Evolutionary conservation across 805 yeast species (phyloP), one percentile per base, ranked within the genome.

Genomic region (Candida ipomoeae): DNA sequence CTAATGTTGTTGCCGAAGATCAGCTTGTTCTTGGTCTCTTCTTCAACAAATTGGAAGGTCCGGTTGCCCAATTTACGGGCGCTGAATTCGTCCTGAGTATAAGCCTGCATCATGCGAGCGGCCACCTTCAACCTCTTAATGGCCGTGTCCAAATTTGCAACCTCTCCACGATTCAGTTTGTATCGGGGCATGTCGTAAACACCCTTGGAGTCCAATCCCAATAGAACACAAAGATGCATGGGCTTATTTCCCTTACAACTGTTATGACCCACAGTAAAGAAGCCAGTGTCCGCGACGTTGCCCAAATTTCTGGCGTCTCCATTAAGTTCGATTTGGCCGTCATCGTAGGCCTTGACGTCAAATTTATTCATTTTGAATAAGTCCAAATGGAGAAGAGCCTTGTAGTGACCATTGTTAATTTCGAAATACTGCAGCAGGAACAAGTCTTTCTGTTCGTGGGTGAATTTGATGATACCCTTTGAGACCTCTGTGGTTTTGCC

Each of bases 61-160:
- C 97, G 72, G 55, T 83, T 80, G 10, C 96, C 95, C 62, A 88
- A 80, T 0, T 94, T 91, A 42, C 81, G 78, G 37, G 84, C 71
- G 48, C 82, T 66, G 96, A 92, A 89, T 62, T 90, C 96, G 58
- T 91, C 97, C 58, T 82, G 83, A 0, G 97, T 91, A 65, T 79
- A 90, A 0, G 96, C 95, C 60, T 89, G 92, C 96, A 89, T 88
- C 66, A 91, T 66, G 58, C 96, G 76, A 4, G 87, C 96, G 3
- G 88, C 96, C 53, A 89, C 80, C 59, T 94, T 80, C 55, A 92
- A 64, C 63, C 89, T 89, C 55, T 72, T 74, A 17, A 87, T 70
- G 1, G 96, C 96, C 5, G 83, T 64, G n/a, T 83, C 83, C 20
- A 91, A 58, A 13, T 75, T 80, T 53, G 87, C 83, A 2, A 84